These are phyloP conservation scores for Conringia planisiliqua DNA, from an alignment of 345 rosid genomes.

Conservation along the genomic window DNA sequence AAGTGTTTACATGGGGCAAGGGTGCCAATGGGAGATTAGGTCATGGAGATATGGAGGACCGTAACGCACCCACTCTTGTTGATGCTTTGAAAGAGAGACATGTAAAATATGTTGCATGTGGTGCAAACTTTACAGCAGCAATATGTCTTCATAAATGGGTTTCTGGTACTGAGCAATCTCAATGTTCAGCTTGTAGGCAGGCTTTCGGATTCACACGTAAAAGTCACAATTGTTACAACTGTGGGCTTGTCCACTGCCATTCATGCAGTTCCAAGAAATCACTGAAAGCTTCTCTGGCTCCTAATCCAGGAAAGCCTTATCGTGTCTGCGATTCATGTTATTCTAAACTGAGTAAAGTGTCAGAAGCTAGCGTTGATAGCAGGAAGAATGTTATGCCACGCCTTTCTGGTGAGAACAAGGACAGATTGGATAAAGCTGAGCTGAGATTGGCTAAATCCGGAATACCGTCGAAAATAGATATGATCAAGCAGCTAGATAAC, in stretches of 20 bases:
- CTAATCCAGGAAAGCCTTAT: conserved; percentile 82
- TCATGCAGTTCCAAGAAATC: conserved; percentile 92
- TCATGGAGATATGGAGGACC: conserved; percentile 88
- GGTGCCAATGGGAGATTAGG: conserved; percentile 98
- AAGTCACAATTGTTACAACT: conserved; percentile 92
- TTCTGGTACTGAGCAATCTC: conserved; percentile 86
- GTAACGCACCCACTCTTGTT: conserved; percentile 69
- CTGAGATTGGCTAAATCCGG: conserved; percentile 66
- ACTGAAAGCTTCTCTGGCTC: conserved; percentile 73
- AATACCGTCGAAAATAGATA: conserved; percentile 71
- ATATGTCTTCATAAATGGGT: conserved; percentile 96
- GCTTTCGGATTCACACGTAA: conserved; percentile 93
- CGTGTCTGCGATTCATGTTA: conserved; percentile 94
- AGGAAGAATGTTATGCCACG: conserved; percentile 71
- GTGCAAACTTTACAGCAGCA: conserved; percentile 81
- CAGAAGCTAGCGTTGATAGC: conserved; percentile 54
- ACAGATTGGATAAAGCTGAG: conserved; percentile 82
- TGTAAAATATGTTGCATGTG: conserved; percentile 79
- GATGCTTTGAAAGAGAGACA: conserved; percentile 87
- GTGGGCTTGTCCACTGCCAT: conserved; percentile 98
- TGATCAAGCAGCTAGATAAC: conserved; percentile 89
- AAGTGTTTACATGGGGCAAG: conserved; percentile 94
- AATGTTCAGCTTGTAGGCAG: conserved; percentile 89
- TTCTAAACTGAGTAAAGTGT: conserved; percentile 63
- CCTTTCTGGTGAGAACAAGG: conserved; percentile 89